Conservation (phyloP, 805 yeast genomes). For the Myxozyma monticola region DNA sequence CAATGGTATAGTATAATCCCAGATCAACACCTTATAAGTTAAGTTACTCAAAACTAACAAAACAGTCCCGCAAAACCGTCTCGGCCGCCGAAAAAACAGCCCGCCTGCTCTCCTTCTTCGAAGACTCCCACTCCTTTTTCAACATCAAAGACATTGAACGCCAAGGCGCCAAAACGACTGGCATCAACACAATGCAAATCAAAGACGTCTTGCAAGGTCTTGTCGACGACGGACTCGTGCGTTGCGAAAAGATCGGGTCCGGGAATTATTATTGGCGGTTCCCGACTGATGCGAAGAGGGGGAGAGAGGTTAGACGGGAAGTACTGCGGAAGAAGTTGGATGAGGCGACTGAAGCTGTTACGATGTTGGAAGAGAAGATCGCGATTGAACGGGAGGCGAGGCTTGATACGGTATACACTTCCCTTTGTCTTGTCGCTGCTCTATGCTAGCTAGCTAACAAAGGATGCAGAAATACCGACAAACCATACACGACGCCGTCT, state of each 20-base stretch:
- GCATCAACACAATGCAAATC: slow-evolving; percentile 55
- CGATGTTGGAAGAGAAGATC: slow-evolving; percentile 13
- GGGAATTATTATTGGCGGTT: slow-evolving; percentile 38
- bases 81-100: slow-evolving; percentile 28
- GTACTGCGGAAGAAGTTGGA: slow-evolving; percentile 16
- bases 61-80: slow-evolving; percentile 29
- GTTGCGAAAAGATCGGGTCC: slow-evolving; percentile 58
- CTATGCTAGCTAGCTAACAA: background rate
- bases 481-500: too few relatives aligned
- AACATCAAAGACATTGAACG: slow-evolving; percentile 52
- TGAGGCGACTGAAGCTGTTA: slow-evolving; percentile 3
- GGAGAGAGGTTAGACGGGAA: slow-evolving; percentile 21
- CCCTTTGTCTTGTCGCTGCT: background rate
- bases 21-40: too few relatives aligned
- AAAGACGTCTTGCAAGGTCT: slow-evolving; percentile 51
- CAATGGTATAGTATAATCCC: too few relatives aligned
- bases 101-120: slow-evolving; percentile 24
- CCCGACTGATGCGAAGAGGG: slow-evolving; percentile 26
- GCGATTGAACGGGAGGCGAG: slow-evolving; percentile 8
- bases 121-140: slow-evolving; percentile 29
- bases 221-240: slow-evolving; percentile 52
- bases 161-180: slow-evolving; percentile 47
- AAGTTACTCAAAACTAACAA: too few relatives aligned
- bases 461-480: too few relatives aligned
- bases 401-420: too few relatives aligned